These are phyloP conservation scores for Nicotiana noctiflora DNA, from an alignment of 257 asterid genomes.

Conservation along the genomic window DNA sequence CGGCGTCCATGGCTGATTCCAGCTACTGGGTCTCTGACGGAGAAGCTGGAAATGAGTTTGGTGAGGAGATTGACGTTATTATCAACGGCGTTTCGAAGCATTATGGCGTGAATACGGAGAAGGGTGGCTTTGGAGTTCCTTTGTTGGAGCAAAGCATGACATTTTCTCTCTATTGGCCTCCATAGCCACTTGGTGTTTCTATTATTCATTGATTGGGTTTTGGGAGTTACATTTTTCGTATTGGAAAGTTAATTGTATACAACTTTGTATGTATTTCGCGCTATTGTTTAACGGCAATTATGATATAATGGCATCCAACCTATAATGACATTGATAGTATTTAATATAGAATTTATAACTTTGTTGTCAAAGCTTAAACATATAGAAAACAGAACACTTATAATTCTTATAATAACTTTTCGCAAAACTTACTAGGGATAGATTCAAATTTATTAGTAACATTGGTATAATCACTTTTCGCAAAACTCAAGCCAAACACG, in stretches of 20 bases:
- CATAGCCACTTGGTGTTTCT: slow-evolving; percentile 31
- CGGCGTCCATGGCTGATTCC: slow-evolving; percentile 63
- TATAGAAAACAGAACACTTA: no score
- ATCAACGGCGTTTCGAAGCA: slow-evolving; percentile 56
- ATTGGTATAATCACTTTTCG: no score
- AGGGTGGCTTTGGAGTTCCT: slow-evolving; percentile 42
- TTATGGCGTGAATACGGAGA: slow-evolving; percentile 67
- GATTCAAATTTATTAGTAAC: no score
- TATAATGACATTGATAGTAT: no score
- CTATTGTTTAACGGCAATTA: no score
- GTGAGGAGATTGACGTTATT: slow-evolving; percentile 65
- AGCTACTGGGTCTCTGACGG: slow-evolving; percentile 32
- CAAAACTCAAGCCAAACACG: not conserved
- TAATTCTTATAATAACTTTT: no score
- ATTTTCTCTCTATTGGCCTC: slow-evolving; percentile 55
- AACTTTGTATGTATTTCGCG: no score
- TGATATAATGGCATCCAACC: no score
- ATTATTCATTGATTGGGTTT: slow-evolving; percentile 17
- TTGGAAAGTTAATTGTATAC: no score
- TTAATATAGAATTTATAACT: no score
- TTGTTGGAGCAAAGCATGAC: slow-evolving; percentile 62
- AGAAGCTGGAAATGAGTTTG: slow-evolving; percentile 52
- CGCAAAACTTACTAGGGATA: no score
- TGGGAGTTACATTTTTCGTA: not conserved
- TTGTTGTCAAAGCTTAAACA: no score